Base-by-base conservation (phyloP, 352 stramenopile species). In the Phytophthora crassamura region DNA sequence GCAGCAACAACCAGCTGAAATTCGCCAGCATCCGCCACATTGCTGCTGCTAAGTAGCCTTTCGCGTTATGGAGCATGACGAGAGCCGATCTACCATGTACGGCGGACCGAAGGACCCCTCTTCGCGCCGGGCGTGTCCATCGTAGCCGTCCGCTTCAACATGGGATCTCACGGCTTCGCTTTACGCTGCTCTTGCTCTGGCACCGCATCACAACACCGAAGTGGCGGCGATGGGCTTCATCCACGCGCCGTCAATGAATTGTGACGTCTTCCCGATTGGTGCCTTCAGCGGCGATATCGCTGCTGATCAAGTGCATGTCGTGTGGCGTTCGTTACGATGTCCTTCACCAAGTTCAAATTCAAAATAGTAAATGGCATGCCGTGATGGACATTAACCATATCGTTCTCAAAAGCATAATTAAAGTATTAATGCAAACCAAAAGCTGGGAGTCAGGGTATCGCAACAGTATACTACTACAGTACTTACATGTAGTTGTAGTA, bases 131-230 rank as follows among this genome's bases (percentile, higher is more conserved):
- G 14, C 51, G 22, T 22, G 16, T 25, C 22, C 22, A 25, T 64
- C 54, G 61, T 59, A 16, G 22, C 42, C 20, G 36, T 33, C n/a
- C 42, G 38, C 49, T 67, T 72, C 49, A 72, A 63, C 45, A 56
- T 64, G 60, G 61, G 38, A 64, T 69, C 12, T 54, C 53, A 30
- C 41, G 64, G 49, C 43, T 72, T 56, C 67, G 48, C 64, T 63
- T 49, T 39, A 30, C 22, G 41, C 65, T 48, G 18, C 25, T 66
- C 35, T 50, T 63, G 11, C 42, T 38, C 32, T 51, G 43, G 46
- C 61, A 64, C 52, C 42, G 20, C 36, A 39, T 50, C 38, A 35
- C 28, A 50, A 51, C 28, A 43, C 28, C 16, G 22, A 51, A 46
- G 18, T 39, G 56, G 20, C 43, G 14, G 12, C 43, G 34, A 48